These are phyloP conservation scores for Cladobotryum mycophilum DNA, from an alignment of 2,329 filamentous ascomycete genomes.

Conservation along the genomic window DNA sequence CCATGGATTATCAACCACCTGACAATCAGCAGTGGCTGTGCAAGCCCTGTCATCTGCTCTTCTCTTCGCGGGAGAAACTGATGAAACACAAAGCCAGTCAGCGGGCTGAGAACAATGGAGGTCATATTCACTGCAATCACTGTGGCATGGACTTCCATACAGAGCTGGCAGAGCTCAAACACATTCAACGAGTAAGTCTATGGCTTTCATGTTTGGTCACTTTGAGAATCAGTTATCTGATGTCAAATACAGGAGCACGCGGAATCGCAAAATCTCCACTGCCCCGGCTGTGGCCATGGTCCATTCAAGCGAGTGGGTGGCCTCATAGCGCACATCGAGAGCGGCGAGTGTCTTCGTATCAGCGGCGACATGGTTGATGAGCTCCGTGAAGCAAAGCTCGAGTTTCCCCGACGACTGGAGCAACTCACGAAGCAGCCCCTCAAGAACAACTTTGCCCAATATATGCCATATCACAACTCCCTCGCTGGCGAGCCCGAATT, in stretches of 20 bases:
- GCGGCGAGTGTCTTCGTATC: constrained; percentile 32
- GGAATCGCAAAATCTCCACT: constrained; percentile 35
- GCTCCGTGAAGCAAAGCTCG: constrained; percentile 30
- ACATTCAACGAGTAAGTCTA: constrained; percentile 30
- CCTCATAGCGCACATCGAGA: constrained; percentile 43
- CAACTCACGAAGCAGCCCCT: constrained; percentile 20
- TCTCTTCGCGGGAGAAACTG: constrained; percentile 20
- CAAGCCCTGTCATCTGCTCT: constrained; percentile 23
- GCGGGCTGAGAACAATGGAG: constrained; percentile 13
- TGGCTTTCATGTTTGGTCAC: too few species aligned
- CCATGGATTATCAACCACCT: constrained; percentile 3
- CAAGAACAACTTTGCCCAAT: constrained; percentile 22
- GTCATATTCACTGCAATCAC: constrained; percentile 32
- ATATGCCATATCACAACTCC: constrained; percentile 15
- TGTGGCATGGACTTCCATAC: constrained; percentile 33
- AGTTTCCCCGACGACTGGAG: constrained; percentile 28
- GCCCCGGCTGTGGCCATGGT: constrained; percentile 38
- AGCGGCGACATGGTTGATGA: constrained; percentile 25
- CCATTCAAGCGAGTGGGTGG: constrained; percentile 31
- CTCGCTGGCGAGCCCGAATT: background rate
- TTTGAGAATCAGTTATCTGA: too few species aligned
- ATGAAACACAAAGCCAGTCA: constrained; percentile 26
- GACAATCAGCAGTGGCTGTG: constrained; percentile 19
- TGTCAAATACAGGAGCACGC: constrained; percentile 30
- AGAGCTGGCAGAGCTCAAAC: constrained; percentile 23